These are phyloP conservation scores for Sarocladium brachiariae DNA, from an alignment of 2,329 filamentous ascomycete genomes.

Conservation along the genomic window DNA sequence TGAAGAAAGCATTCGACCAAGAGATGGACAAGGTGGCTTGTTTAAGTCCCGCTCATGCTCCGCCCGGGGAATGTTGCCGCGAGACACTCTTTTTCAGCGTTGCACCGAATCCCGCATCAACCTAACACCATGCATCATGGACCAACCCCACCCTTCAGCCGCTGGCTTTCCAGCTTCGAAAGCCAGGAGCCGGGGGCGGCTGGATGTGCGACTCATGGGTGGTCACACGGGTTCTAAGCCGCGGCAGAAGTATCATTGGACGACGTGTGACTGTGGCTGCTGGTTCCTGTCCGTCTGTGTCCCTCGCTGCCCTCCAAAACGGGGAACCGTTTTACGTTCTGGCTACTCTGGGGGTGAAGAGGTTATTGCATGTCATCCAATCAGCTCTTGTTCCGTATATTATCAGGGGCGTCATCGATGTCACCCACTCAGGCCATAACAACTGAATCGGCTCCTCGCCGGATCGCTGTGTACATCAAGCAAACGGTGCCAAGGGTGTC, in stretches of 20 bases:
- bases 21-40: not conserved
- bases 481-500: not conserved
- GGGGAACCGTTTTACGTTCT: not conserved
- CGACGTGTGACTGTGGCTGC: not conserved
- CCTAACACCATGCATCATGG: not conserved
- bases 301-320: not conserved
- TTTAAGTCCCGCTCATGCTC: not conserved
- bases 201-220: too few species aligned
- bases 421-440: not conserved
- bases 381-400: not conserved
- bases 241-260: too few species aligned
- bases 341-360: not conserved
- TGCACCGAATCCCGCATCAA: constrained; percentile 5
- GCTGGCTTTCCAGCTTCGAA: not conserved
- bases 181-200: not conserved
- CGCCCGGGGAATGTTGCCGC: not conserved
- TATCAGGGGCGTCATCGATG: not conserved
- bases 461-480: not conserved
- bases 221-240: too few species aligned
- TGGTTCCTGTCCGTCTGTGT: not conserved
- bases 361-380: not conserved
- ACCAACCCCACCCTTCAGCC: not conserved
- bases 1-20: not conserved
- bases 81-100: constrained; percentile 4
- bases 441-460: too few species aligned